Conservation (phyloP, 163 green algal species). For the Coccomyxa subellipsoidea region DNA sequence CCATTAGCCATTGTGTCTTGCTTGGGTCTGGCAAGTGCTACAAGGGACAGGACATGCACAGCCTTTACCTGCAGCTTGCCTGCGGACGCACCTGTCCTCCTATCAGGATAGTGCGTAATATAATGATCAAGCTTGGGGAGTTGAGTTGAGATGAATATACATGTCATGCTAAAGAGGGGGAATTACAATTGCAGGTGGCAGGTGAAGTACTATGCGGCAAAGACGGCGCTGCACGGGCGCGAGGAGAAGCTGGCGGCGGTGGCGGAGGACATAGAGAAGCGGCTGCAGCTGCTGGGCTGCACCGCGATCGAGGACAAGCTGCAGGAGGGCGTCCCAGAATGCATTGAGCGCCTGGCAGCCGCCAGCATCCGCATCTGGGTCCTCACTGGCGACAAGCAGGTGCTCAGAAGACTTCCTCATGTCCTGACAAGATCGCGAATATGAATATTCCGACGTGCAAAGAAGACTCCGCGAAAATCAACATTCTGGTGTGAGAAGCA, state of each 20-base stretch:
- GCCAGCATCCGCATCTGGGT: conserved; percentile 82
- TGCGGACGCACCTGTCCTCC: too few relatives aligned
- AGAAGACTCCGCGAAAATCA: too few relatives aligned
- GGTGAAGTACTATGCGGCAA: conserved; percentile 63
- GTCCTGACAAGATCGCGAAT: too few relatives aligned
- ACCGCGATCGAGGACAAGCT: conserved; percentile 94
- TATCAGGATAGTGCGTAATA: background rate
- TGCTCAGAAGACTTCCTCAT: too few relatives aligned
- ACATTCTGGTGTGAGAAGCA: too few relatives aligned
- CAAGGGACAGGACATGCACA: too few relatives aligned
- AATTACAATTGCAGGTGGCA: conserved; percentile 45
- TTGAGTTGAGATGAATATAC: background rate
- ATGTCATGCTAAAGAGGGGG: background rate
- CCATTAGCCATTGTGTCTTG: too few relatives aligned
- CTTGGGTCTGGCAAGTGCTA: too few relatives aligned
- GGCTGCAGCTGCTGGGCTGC: conserved; percentile 77
- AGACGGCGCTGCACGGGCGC: conserved; percentile 63
- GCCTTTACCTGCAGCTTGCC: too few relatives aligned
- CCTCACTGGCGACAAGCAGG: conserved; percentile 79
- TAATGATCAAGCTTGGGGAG: background rate
- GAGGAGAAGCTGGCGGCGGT: conserved; percentile 68
- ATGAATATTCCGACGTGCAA: too few relatives aligned
- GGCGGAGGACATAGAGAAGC: conserved; percentile 71
- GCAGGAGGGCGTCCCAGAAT: conserved; percentile 75
- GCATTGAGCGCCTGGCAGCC: conserved; percentile 71